These are phyloP conservation scores for Oenanthe javanica DNA, from an alignment of 140 eudicot genomes.

Conservation along the genomic window DNA sequence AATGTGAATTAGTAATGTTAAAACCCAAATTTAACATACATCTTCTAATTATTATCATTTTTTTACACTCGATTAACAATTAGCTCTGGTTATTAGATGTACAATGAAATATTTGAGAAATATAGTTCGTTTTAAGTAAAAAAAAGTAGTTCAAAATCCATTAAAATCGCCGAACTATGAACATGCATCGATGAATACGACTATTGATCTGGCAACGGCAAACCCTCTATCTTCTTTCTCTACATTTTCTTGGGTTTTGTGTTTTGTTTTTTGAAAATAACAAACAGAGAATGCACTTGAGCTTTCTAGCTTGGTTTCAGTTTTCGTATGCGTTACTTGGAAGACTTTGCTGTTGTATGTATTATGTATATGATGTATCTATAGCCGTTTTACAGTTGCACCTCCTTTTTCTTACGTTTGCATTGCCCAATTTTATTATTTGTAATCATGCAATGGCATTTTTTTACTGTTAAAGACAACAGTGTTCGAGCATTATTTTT, in stretches of 20 bases:
- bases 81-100: no score
- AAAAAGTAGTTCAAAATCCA: no score
- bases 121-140: no score
- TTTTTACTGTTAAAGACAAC: background rate
- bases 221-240: no score
- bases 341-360: background rate
- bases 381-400: background rate
- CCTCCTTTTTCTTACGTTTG: background rate
- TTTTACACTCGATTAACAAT: no score
- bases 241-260: background rate
- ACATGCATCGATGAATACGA: no score
- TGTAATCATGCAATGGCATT: background rate
- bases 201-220: no score
- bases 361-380: background rate
- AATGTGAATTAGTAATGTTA: no score
- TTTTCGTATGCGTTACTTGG: background rate
- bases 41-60: no score
- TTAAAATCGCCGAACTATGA: no score
- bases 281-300: background rate
- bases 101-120: no score
- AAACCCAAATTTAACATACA: no score
- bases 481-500: background rate
- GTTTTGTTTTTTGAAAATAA: slow-evolving; percentile 9
- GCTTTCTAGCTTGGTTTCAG: background rate
- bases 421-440: background rate